Evolutionary conservation across 805 yeast genomes (phyloP).

Genomic region (Hanseniaspora nectarophila): DNA sequence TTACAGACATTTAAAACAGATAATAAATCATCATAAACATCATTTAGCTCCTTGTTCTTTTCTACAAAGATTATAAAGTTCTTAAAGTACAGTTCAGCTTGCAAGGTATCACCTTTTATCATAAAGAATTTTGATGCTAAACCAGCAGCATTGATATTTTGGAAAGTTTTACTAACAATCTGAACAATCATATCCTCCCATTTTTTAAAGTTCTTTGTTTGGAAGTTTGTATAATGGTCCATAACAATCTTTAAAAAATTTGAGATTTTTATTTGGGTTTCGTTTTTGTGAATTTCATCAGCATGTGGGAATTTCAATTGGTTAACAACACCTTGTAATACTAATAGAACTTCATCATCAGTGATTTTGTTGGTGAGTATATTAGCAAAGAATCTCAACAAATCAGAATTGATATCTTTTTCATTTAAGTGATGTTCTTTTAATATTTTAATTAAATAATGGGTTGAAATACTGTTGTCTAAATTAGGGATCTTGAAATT

Average conservation of each 20-base stretch:
- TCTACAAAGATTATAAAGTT: constrained; percentile 35
- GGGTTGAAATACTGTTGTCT: not conserved
- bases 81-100: constrained; percentile 27
- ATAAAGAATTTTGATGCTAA: constrained; percentile 30
- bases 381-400: not conserved
- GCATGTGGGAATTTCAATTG: constrained; percentile 37
- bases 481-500: not conserved
- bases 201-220: constrained; percentile 16
- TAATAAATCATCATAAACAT: constrained; percentile 30
- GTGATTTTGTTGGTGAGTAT: not conserved
- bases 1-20: constrained; percentile 25
- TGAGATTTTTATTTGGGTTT: constrained; percentile 21
- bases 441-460: not conserved
- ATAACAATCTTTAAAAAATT: constrained; percentile 24
- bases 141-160: constrained; percentile 30
- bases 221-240: constrained; percentile 20
- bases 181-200: constrained; percentile 24
- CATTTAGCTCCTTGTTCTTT: constrained; percentile 29
- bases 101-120: constrained; percentile 18
- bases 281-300: constrained; percentile 25
- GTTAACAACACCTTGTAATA: constrained; percentile 20
- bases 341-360: constrained; percentile 18
- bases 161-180: constrained; percentile 37
- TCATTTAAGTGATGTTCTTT: not conserved
- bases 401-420: not conserved